Conservation (phyloP, 179 eudicot genomes). For the Spergularia azorica region DNA sequence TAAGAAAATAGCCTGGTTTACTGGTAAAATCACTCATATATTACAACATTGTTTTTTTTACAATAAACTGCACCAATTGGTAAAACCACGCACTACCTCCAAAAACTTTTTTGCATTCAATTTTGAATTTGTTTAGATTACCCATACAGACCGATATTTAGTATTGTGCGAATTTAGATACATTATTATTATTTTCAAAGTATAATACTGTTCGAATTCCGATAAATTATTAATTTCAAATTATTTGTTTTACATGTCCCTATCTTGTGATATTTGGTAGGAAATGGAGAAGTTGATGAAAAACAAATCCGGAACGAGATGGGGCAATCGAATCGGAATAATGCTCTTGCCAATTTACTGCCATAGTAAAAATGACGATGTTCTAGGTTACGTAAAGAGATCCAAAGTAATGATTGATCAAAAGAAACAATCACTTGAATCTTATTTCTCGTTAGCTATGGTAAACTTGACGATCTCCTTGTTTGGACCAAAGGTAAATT, state of each 20-base stretch:
- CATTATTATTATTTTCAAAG: no score
- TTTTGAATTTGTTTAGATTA: no score
- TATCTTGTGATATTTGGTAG: slow-evolving; percentile 21
- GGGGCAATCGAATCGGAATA: slow-evolving; percentile 74
- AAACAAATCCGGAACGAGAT: slow-evolving; percentile 37
- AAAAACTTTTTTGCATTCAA: no score
- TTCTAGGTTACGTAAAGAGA: slow-evolving; percentile 49
- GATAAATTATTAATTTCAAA: no score
- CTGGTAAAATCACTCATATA: slow-evolving; percentile 36
- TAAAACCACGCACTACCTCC: no score
- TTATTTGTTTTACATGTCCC: no score
- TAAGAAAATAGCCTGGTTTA: slow-evolving; percentile 57
- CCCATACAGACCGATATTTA: no score
- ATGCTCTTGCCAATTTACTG: slow-evolving; percentile 58
- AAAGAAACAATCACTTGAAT: slow-evolving; percentile 69
- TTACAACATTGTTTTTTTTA: no score
- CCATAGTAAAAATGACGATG: slow-evolving; percentile 28
- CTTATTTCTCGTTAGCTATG: slow-evolving; percentile 41
- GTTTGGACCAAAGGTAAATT: slow-evolving; percentile 61
- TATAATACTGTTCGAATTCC: no score
- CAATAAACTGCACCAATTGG: no score
- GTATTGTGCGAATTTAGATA: no score
- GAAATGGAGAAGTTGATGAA: slow-evolving; percentile 53
- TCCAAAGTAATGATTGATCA: slow-evolving; percentile 62
- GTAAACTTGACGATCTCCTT: slow-evolving; percentile 48